Percentiles rank a stretch among this genome's conserved stretches.
Conservation (phyloP, 164 flowering plant species). For the Buxus sempervirens region DNA sequence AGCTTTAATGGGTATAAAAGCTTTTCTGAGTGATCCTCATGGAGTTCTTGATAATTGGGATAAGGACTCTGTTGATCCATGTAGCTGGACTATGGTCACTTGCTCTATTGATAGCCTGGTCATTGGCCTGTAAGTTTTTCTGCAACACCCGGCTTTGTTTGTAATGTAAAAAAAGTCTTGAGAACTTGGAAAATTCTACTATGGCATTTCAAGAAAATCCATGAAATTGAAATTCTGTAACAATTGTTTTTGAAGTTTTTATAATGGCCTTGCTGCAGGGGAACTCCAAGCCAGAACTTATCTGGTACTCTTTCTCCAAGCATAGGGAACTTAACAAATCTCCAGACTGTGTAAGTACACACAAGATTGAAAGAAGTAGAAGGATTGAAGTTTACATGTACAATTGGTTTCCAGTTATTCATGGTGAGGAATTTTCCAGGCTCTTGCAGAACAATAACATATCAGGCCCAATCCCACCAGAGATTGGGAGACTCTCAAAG, state of each 20-base stretch:
- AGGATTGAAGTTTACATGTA: not conserved
- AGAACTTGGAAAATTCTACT: not conserved
- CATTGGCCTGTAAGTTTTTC: slow-evolving; percentile 70
- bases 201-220: not conserved
- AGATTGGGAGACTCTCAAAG: slow-evolving; percentile 64
- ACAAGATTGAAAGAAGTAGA: not conserved
- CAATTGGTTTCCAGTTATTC: not conserved
- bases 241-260: slow-evolving; percentile 4
- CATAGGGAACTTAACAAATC: slow-evolving; percentile 86
- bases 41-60: slow-evolving; percentile 91
- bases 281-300: slow-evolving; percentile 79
- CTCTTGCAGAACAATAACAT: slow-evolving; percentile 77
- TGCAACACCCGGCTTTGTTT: not conserved
- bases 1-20: slow-evolving; percentile 84
- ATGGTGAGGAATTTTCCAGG: slow-evolving; percentile 39
- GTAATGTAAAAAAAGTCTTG: not conserved
- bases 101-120: slow-evolving; percentile 74
- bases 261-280: slow-evolving; percentile 46
- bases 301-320: slow-evolving; percentile 80
- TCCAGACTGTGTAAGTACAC: slow-evolving; percentile 70
- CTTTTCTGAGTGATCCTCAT: slow-evolving; percentile 66
- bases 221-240: not conserved
- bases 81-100: slow-evolving; percentile 99
- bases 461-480: slow-evolving; percentile 71
- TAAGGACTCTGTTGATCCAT: slow-evolving; percentile 84